Conservation (phyloP, 2,329 filamentous ascomycete genomes). For the Trichophaea hybrida region DNA sequence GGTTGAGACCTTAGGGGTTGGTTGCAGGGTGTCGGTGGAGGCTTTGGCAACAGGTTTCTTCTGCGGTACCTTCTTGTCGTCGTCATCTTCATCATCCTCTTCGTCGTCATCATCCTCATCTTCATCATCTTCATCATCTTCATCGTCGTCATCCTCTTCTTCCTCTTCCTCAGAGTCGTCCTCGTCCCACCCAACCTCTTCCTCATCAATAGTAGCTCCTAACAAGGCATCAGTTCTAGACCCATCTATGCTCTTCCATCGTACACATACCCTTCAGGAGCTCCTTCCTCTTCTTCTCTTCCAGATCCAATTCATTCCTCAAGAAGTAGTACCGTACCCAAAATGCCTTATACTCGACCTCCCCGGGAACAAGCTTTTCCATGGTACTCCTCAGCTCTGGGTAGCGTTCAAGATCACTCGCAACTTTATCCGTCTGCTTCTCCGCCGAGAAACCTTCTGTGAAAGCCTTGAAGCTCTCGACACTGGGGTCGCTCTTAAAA, state of each 20-base stretch:
- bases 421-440: slow-evolving; percentile 67
- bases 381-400: slow-evolving; percentile 73
- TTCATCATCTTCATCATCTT: slow-evolving; percentile 8
- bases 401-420: slow-evolving; percentile 69
- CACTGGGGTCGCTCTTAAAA: slow-evolving; percentile 67
- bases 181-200: slow-evolving; percentile 53
- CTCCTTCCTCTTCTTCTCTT: slow-evolving; percentile 76
- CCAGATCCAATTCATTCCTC: slow-evolving; percentile 79
- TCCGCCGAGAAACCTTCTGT: slow-evolving; percentile 51
- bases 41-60: slow-evolving; percentile 31
- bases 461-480: slow-evolving; percentile 62
- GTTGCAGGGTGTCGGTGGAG: slow-evolving; percentile 29
- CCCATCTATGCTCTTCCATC: neutral
- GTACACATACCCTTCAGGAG: slow-evolving; percentile 61
- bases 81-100: slow-evolving; percentile 30
- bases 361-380: slow-evolving; percentile 90
- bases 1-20: slow-evolving; percentile 30
- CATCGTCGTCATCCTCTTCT: slow-evolving; percentile 21
- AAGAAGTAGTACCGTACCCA: slow-evolving; percentile 96
- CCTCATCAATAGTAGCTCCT: slow-evolving; percentile 42
- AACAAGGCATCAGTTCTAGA: slow-evolving; percentile 18
- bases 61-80: slow-evolving; percentile 22
- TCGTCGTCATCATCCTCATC: slow-evolving; percentile 29
- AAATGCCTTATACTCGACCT: slow-evolving; percentile 76
- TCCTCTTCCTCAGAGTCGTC: slow-evolving; percentile 54